These are phyloP conservation scores for Puccinia horiana DNA, from an alignment of 1,284 basidiomycete genomes.

Conservation along the genomic window DNA sequence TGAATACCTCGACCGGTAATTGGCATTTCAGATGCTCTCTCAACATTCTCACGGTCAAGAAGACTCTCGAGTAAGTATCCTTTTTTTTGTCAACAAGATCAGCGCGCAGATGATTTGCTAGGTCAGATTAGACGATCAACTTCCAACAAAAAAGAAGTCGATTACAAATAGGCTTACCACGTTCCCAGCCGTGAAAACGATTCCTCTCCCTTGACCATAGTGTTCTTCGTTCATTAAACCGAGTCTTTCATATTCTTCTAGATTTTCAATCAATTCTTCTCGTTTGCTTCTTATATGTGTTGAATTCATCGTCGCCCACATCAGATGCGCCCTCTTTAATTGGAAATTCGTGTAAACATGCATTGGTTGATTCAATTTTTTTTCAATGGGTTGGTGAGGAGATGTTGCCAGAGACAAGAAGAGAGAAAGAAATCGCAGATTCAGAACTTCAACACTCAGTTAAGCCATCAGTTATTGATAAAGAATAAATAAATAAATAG, in stretches of 20 bases:
- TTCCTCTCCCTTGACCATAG: conserved; percentile 55
- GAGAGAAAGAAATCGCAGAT: not conserved
- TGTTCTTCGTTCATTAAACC: conserved; percentile 50
- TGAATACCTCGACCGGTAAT: conserved; percentile 61
- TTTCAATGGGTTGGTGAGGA: not conserved
- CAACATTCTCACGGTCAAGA: conserved; percentile 22
- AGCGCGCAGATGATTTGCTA: conserved; percentile 60
- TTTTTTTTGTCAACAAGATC: conserved; percentile 43
- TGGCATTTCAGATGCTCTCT: conserved; percentile 54
- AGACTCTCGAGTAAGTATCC: conserved; percentile 26
- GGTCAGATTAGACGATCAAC: conserved; percentile 50
- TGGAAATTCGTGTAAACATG: not conserved
- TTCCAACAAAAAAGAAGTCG: fast-evolving
- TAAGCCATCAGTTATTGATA: not conserved
- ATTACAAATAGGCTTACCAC: conserved; percentile 51
- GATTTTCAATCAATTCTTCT: conserved; percentile 58
- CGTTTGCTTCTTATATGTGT: conserved; percentile 56
- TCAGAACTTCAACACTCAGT: not conserved
- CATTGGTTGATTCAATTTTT: not conserved
- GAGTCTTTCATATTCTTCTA: conserved; percentile 54
- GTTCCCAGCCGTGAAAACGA: conserved; percentile 63
- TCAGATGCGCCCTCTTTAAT: conserved; percentile 39
- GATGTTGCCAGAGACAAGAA: not conserved
- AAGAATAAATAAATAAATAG: not conserved
- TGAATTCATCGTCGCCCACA: conserved; percentile 59